These are phyloP conservation scores for Paspalum notatum DNA, from an alignment of 176 grass and related monocot species.

Conservation along the genomic window DNA sequence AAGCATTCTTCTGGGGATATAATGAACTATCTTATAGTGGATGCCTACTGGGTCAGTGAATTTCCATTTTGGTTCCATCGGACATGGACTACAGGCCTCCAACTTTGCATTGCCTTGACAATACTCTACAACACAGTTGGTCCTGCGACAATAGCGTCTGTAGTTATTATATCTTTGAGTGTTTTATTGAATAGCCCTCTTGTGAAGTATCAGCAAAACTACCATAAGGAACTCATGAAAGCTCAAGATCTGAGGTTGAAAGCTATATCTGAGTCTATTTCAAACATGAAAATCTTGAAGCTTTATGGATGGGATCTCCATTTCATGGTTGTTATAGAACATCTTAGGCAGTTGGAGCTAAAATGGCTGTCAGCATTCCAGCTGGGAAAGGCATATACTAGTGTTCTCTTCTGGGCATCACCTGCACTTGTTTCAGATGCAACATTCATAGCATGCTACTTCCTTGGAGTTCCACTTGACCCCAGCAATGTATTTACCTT, in stretches of 20 bases:
- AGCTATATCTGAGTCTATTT: conserved; percentile 71
- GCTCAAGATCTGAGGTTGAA: conserved; percentile 86
- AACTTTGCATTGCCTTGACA: conserved; percentile 70
- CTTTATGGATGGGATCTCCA: conserved; percentile 90
- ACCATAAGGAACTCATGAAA: conserved; percentile 59
- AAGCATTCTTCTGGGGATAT: conserved; percentile 80
- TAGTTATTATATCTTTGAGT: conserved; percentile 74
- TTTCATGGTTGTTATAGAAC: conserved; percentile 75
- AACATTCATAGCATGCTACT: conserved; percentile 79
- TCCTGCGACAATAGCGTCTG: conserved; percentile 58
- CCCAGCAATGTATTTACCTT: conserved; percentile 83
- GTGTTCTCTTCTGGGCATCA: conserved; percentile 82
- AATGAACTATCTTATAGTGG: conserved; percentile 87
- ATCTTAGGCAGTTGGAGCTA: conserved; percentile 64
- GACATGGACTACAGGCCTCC: conserved; percentile 77
- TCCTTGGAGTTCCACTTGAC: conserved; percentile 66
- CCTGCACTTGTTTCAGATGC: conserved; percentile 83
- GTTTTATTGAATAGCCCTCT: too few species aligned
- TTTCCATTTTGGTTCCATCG: conserved; percentile 91
- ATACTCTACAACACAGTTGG: conserved; percentile 81
- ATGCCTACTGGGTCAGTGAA: conserved; percentile 80
- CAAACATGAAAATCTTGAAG: conserved; percentile 80
- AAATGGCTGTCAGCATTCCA: conserved; percentile 78
- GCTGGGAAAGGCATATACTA: conserved; percentile 78
- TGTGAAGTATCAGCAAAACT: too few species aligned